A percentile compares a stretch with the other conserved stretches of the same genome.
phyloP scores from a whole-genome alignment of 1,284 basidiomycete species.

The Melampsora larici-populina region DNA sequence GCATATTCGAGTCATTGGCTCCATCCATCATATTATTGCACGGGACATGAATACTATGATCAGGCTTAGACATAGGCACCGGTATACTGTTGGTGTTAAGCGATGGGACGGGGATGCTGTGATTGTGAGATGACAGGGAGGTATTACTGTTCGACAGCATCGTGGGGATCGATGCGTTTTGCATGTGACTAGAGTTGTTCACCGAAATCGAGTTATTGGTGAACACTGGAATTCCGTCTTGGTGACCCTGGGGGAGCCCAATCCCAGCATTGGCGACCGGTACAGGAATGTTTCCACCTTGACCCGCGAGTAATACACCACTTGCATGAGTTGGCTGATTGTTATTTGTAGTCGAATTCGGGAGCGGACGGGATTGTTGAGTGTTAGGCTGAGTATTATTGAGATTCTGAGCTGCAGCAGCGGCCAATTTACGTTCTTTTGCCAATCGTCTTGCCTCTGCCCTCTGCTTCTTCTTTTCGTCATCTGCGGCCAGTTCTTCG shows the following conservation, averaged over 20 bases:
- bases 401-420: conserved; percentile 14
- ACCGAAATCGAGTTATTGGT: too few species aligned
- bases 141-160: too few species aligned
- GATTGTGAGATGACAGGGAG: not conserved
- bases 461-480: conserved; percentile 37
- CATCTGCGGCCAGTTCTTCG: conserved; percentile 20
- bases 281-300: conserved; percentile 27
- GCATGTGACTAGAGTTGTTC: too few species aligned
- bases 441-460: conserved; percentile 26
- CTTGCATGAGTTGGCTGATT: not conserved
- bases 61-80: conserved; percentile 5
- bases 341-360: conserved; percentile 16
- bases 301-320: not conserved
- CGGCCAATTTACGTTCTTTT: conserved; percentile 33
- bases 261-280: conserved; percentile 1
- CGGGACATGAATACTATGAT: not conserved
- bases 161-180: too few species aligned
- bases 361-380: not conserved
- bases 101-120: conserved; percentile 36
- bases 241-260: too few species aligned
- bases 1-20: conserved; percentile 6
- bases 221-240: too few species aligned
- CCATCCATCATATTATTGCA: not conserved
- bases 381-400: not conserved
- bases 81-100: conserved; percentile 35